Conservation (phyloP, 345 rosid genomes). For the Eucalyptus leucophloia region DNA sequence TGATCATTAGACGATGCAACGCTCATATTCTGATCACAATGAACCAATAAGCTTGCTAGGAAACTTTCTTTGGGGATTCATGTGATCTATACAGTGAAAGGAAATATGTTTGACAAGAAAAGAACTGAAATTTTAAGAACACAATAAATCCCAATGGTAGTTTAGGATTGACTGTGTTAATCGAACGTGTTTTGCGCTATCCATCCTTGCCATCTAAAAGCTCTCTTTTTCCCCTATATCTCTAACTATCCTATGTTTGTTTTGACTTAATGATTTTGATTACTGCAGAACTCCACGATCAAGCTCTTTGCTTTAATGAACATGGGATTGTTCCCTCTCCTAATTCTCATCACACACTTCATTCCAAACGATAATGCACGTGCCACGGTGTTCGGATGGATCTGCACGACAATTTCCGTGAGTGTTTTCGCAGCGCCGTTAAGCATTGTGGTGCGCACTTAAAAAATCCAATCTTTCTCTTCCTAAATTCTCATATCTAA, state of each 20-base stretch:
- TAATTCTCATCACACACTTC: constrained; percentile 31
- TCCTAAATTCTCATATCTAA: neutral
- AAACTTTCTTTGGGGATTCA: neutral
- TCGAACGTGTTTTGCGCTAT: neutral
- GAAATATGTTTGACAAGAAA: neutral
- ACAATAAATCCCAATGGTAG: neutral
- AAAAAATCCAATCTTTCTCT: neutral
- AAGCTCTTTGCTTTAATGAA: constrained; percentile 38
- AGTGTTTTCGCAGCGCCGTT: constrained; percentile 79
- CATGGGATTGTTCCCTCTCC: constrained; percentile 36
- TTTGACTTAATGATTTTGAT: neutral
- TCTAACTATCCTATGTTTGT: neutral
- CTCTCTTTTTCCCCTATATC: neutral
- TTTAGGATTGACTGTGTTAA: neutral
- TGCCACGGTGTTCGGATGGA: constrained; percentile 62
- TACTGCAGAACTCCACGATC: constrained; percentile 43
- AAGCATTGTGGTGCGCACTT: constrained; percentile 41
- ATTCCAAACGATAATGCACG: neutral
- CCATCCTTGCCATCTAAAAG: neutral
- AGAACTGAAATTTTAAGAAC: neutral
- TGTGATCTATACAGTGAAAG: neutral
- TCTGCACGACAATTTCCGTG: constrained; percentile 57
- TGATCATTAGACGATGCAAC: neutral
- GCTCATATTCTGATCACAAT: neutral
- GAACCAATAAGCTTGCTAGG: neutral